These are phyloP conservation scores for Kwoniella shivajii DNA, from an alignment of 1,284 basidiomycete species.

Conservation along the genomic window DNA sequence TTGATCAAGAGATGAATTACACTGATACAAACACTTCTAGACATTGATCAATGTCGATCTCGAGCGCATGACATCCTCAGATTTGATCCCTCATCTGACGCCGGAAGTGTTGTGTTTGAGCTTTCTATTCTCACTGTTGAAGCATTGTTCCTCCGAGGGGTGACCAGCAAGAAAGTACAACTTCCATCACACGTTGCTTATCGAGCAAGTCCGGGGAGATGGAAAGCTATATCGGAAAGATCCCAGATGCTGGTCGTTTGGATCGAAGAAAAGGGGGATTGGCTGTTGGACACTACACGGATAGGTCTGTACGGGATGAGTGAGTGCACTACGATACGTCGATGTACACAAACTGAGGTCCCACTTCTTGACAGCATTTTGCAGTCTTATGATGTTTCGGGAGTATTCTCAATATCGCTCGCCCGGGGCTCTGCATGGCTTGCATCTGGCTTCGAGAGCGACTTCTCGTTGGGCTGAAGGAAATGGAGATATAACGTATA, in stretches of 20 bases:
- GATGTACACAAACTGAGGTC: no score
- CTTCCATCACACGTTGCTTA: conserved; percentile 1
- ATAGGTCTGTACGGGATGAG: conserved; percentile 8
- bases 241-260: background rate
- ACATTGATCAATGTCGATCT: background rate
- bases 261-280: conserved; percentile 7
- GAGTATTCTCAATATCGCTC: background rate
- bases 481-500: background rate
- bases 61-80: background rate
- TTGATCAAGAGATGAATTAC: background rate
- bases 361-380: background rate
- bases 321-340: background rate
- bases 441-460: background rate
- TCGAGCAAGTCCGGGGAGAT: conserved; percentile 3
- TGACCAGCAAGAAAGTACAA: background rate
- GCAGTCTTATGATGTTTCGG: conserved; percentile 7
- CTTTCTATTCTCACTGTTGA: conserved; percentile 7
- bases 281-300: conserved; percentile 5
- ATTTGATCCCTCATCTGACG: background rate
- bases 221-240: conserved; percentile 2
- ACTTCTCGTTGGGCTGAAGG: conserved; percentile 4
- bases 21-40: background rate
- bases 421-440: background rate
- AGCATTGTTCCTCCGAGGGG: conserved; percentile 2
- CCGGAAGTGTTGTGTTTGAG: conserved; percentile 3